Percentiles rank a stretch among this genome's conserved stretches.
phyloP scores from a whole-genome alignment of 75 land plant genomes.

The Pinus albicaulis region DNA sequence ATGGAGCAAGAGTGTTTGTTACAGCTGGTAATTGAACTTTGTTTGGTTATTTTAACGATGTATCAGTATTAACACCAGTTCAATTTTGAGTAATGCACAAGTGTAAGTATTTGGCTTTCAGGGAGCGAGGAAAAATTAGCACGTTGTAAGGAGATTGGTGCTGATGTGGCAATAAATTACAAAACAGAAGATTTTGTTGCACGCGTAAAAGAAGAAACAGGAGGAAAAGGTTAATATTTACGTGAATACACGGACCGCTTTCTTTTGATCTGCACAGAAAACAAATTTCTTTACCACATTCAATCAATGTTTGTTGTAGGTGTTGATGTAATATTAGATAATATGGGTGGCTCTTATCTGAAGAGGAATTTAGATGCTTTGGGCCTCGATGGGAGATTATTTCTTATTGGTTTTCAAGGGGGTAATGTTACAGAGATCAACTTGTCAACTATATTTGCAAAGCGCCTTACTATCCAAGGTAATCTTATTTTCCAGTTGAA shows the following conservation, averaged over 20 bases:
- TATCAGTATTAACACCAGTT: neutral
- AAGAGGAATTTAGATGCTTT: conserved; percentile 76
- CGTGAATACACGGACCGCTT: neutral
- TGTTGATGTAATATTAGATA: conserved; percentile 91
- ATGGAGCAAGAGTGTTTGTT: conserved; percentile 67
- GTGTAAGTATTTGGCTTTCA: conserved; percentile 17
- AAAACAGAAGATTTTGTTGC: conserved; percentile 91
- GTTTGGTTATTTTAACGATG: neutral
- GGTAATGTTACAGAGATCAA: conserved; percentile 54
- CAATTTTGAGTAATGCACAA: neutral
- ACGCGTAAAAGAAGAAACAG: conserved; percentile 79
- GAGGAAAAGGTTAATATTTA: conserved; percentile 40
- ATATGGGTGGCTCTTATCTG: conserved; percentile 77
- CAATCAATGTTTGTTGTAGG: conserved; percentile 37
- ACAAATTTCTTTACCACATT: neutral
- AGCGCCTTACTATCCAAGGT: conserved; percentile 88
- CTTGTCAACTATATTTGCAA: conserved; percentile 45
- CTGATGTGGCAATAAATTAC: conserved; percentile 92
- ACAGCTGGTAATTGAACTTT: conserved; percentile 64
- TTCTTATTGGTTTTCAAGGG: conserved; percentile 77
- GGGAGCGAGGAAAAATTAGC: conserved; percentile 79
- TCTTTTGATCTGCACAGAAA: neutral
- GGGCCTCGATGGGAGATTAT: conserved; percentile 82
- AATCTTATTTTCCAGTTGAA: conserved; percentile 10
- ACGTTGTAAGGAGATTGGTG: conserved; percentile 80